Conservation (phyloP, 2,329 filamentous ascomycete species). For the Scedosporium dehoogii region DNA sequence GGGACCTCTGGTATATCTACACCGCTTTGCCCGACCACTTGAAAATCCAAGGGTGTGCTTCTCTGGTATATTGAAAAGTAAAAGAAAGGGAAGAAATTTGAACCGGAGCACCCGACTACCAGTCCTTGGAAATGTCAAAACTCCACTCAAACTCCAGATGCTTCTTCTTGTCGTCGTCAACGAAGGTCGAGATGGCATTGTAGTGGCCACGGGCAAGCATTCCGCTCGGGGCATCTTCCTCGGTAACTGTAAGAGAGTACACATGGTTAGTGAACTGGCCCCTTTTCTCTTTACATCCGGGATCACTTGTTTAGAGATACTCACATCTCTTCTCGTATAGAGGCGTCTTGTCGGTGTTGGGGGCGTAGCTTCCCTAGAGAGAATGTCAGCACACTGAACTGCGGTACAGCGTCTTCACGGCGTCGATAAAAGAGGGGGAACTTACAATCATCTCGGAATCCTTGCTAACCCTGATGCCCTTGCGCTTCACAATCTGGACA, state of each 20-base stretch:
- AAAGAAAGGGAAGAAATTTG: neutral
- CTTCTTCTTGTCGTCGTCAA: slow-evolving; percentile 87
- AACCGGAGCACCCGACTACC: slow-evolving; percentile 41
- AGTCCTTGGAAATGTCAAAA: slow-evolving; percentile 95
- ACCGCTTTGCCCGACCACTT: neutral
- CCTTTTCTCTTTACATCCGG: neutral
- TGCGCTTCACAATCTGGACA: slow-evolving; percentile 85
- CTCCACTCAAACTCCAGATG: slow-evolving; percentile 93
- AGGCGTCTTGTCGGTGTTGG: slow-evolving; percentile 80
- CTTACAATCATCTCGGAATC: slow-evolving; percentile 95
- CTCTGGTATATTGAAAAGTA: neutral
- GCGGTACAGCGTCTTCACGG: neutral
- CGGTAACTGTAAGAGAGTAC: slow-evolving; percentile 52
- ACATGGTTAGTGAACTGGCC: neutral
- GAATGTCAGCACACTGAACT: neutral
- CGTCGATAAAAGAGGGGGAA: slow-evolving; percentile 13
- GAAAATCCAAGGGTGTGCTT: neutral
- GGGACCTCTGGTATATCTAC: slow-evolving; percentile 7
- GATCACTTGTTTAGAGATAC: slow-evolving; percentile 23
- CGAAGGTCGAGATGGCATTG: slow-evolving; percentile 78
- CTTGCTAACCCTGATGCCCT: slow-evolving; percentile 80
- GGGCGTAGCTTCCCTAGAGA: slow-evolving; percentile 75
- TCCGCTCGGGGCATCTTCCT: slow-evolving; percentile 85
- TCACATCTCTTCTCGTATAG: slow-evolving; percentile 87
- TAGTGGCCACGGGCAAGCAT: slow-evolving; percentile 89